Conservation (phyloP, 768 basidiomycete species). For the Lyophyllum atratum region DNA sequence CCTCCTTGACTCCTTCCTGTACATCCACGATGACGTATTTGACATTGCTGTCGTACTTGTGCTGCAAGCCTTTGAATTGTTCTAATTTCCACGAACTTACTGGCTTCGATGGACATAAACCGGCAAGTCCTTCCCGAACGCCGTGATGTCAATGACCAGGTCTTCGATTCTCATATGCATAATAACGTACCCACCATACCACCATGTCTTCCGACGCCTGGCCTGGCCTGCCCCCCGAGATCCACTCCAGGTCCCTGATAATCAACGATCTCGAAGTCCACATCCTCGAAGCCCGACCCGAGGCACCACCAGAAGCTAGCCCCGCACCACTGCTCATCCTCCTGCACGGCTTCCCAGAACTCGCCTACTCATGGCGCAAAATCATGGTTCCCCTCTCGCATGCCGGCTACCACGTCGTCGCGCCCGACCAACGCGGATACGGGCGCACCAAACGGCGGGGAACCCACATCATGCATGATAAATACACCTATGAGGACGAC, state of each 20-base stretch:
- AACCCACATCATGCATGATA: constrained; percentile 9
- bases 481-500: constrained; percentile 47
- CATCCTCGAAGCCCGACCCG: constrained; percentile 48
- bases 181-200: not conserved
- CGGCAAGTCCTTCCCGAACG: not conserved
- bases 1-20: not conserved
- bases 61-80: too few relatives aligned
- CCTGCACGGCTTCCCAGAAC: constrained; percentile 68
- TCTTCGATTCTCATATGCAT: not conserved
- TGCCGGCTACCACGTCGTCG: constrained; percentile 61
- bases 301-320: constrained; percentile 9
- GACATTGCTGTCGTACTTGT: too few relatives aligned
- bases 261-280: constrained; percentile 54
- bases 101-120: not conserved
- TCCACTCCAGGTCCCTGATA: constrained; percentile 39
- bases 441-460: constrained; percentile 38
- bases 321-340: constrained; percentile 53
- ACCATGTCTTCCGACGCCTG: constrained; percentile 6
- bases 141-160: not conserved
- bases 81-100: too few relatives aligned
- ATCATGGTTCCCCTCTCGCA: constrained; percentile 50
- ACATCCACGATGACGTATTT: constrained; percentile 1
- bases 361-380: constrained; percentile 68
- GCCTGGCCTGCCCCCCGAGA: constrained; percentile 25
- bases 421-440: constrained; percentile 61